phyloP scores from a whole-genome alignment of 257 asterid species.

The Lithospermum erythrorhizon region DNA sequence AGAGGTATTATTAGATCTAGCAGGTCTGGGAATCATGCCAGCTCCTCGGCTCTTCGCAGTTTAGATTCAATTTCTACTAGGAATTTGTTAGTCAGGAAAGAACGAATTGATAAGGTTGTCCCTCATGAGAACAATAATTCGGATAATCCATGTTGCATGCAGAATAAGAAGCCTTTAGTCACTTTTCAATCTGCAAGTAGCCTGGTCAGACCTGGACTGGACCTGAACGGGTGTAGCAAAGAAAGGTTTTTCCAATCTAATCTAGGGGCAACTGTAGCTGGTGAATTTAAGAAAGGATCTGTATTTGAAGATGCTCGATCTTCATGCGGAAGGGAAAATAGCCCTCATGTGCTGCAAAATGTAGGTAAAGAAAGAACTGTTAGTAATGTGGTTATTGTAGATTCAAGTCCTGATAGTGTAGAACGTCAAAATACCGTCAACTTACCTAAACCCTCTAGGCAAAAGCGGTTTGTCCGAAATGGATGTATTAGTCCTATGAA shows the following conservation, averaged over 20 bases:
- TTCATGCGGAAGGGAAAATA: slow-evolving; percentile 12
- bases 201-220: slow-evolving; percentile 20
- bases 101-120: slow-evolving; percentile 22
- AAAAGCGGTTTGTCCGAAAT: slow-evolving; percentile 52
- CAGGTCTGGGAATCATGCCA: slow-evolving; percentile 17
- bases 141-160: slow-evolving; percentile 11
- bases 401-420: slow-evolving; percentile 19
- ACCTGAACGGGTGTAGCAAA: slow-evolving; percentile 21
- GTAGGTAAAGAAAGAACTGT: slow-evolving; percentile 26
- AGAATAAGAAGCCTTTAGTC: slow-evolving; percentile 11
- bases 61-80: slow-evolving; percentile 23
- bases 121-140: slow-evolving; percentile 16
- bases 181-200: slow-evolving; percentile 15
- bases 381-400: slow-evolving; percentile 3
- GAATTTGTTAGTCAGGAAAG: slow-evolving; percentile 17
- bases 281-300: not conserved
- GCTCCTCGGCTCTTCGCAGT: slow-evolving; percentile 10
- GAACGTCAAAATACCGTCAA: slow-evolving; percentile 13
- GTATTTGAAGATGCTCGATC: slow-evolving; percentile 11
- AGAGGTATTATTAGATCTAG: slow-evolving; percentile 19
- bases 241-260: slow-evolving; percentile 17
- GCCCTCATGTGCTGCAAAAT: slow-evolving; percentile 10
- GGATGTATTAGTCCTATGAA: slow-evolving; percentile 84
- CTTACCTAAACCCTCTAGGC: slow-evolving; percentile 24
- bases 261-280: slow-evolving; percentile 19